phyloP scores from a whole-genome alignment of 2,329 filamentous ascomycete genomes.

The Lithohypha guttulata region DNA sequence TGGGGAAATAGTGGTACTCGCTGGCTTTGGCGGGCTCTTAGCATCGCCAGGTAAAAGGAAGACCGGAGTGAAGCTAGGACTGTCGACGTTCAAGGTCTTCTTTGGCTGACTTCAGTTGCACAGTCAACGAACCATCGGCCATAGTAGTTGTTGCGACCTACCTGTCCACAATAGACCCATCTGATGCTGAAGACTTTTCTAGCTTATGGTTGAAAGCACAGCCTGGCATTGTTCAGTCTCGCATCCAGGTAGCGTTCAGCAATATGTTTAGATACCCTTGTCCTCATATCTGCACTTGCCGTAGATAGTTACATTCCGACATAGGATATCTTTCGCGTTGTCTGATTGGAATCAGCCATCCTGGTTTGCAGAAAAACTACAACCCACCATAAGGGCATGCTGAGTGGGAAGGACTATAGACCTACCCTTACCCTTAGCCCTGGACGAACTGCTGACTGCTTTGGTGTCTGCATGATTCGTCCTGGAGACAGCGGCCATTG shows the following conservation, averaged over 20 bases:
- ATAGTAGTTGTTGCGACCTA: too few relatives aligned
- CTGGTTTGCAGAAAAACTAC: too few relatives aligned
- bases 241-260: conserved; percentile 3
- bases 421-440: conserved; percentile 40
- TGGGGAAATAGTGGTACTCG: conserved; percentile 53
- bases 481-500: conserved; percentile 35
- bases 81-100: conserved; percentile 74
- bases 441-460: conserved; percentile 36
- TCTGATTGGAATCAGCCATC: conserved; percentile 39
- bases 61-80: conserved; percentile 81
- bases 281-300: conserved; percentile 88
- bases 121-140: too few relatives aligned
- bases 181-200: conserved; percentile 25
- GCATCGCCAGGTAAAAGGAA: conserved; percentile 37
- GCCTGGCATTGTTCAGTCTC: conserved; percentile 30
- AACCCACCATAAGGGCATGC: too few relatives aligned
- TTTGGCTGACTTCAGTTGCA: conserved; percentile 17
- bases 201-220: conserved; percentile 74
- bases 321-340: conserved; percentile 76
- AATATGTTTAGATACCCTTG: conserved; percentile 43
- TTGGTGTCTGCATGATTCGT: conserved; percentile 36
- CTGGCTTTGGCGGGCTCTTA: conserved; percentile 11
- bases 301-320: conserved; percentile 87
- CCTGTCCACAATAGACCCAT: conserved; percentile 29
- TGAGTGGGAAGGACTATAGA: too few relatives aligned